Evolutionary conservation across 257 asterid genomes (phyloP).

Genomic region (Rauvolfia tetraphylla): DNA sequence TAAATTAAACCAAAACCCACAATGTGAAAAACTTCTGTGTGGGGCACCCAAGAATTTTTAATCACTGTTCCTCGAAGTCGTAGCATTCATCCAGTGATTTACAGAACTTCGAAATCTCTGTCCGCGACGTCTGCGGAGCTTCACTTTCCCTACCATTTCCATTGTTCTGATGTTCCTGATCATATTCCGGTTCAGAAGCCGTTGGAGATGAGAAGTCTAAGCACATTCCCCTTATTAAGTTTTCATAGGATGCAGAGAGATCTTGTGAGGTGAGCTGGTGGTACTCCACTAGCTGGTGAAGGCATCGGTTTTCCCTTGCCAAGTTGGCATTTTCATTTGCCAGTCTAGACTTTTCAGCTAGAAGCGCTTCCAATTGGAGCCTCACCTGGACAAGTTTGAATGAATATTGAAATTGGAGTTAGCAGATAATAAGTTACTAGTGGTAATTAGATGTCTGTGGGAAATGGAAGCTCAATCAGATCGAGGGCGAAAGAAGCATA

Average conservation of each 20-base stretch:
- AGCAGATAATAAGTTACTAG: neutral
- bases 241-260: slow-evolving; percentile 84
- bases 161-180: neutral
- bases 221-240: slow-evolving; percentile 62
- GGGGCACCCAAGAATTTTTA: neutral
- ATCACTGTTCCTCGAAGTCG: slow-evolving; percentile 49
- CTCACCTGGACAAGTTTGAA: slow-evolving; percentile 48
- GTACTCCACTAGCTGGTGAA: slow-evolving; percentile 84
- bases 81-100: slow-evolving; percentile 58
- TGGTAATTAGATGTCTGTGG: neutral
- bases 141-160: neutral
- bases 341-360: slow-evolving; percentile 83
- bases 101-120: slow-evolving; percentile 36
- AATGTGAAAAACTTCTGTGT: neutral
- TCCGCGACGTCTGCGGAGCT: slow-evolving; percentile 24
- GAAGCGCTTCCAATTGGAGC: slow-evolving; percentile 89
- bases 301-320: slow-evolving; percentile 76
- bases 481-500: slow-evolving; percentile 18
- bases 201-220: slow-evolving; percentile 59
- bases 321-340: slow-evolving; percentile 88
- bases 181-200: slow-evolving; percentile 17
- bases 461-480: neutral
- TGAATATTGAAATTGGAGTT: neutral
- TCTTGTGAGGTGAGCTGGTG: slow-evolving; percentile 85
- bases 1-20: neutral